Evolutionary conservation across 1,284 basidiomycete species (phyloP).

Genomic region (Mycosarcoma maydis): DNA sequence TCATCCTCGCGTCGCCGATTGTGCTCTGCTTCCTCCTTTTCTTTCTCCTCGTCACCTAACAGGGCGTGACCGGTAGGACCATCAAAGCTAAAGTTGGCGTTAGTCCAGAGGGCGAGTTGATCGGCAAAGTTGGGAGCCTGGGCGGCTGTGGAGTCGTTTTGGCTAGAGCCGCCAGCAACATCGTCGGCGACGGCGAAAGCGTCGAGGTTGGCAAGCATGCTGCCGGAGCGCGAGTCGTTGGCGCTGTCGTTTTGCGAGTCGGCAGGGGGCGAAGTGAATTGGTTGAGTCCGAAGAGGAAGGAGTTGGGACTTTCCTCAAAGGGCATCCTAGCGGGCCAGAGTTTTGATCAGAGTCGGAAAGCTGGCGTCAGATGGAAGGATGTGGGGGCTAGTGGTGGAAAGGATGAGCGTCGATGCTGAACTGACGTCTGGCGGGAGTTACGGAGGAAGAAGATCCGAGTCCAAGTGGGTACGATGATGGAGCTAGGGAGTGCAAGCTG

Average conservation of each 20-base stretch:
- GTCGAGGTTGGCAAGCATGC: conserved; percentile 50
- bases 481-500: conserved; percentile 1
- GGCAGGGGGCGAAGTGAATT: conserved; percentile 49
- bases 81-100: conserved; percentile 66
- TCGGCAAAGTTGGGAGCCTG: conserved; percentile 60
- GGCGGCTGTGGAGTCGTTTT: conserved; percentile 30
- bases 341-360: conserved; percentile 1
- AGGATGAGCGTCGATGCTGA: too few species aligned
- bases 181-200: conserved; percentile 46
- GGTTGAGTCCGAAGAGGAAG: conserved; percentile 61
- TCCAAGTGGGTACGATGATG: neutral
- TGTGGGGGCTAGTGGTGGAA: too few species aligned
- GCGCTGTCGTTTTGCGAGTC: conserved; percentile 36
- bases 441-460: neutral
- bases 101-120: conserved; percentile 66
- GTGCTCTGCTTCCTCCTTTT: conserved; percentile 58
- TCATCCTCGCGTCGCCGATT: conserved; percentile 51
- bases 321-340: conserved; percentile 35
- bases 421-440: neutral
- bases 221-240: conserved; percentile 35
- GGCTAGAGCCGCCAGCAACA: conserved; percentile 19
- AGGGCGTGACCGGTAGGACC: conserved; percentile 65
- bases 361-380: too few species aligned
- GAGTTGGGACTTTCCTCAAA: conserved; percentile 58
- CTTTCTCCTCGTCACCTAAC: conserved; percentile 65